phyloP scores from a whole-genome alignment of 176 grass and related monocot genomes.

The Cocos nucifera region DNA sequence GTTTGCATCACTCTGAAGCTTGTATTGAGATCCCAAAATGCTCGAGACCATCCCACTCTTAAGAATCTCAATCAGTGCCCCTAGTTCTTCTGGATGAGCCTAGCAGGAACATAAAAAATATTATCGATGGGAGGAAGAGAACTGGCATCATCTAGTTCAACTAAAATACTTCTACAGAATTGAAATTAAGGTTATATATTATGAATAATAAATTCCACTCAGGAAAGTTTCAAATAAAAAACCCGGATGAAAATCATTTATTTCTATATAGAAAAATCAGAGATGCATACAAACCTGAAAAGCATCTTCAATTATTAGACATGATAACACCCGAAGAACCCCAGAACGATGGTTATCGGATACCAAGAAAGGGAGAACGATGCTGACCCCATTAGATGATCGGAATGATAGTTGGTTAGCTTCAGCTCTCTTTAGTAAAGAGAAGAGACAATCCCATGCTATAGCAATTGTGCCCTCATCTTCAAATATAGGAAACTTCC shows the following conservation, averaged over 20 bases:
- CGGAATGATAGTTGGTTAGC: conserved; percentile 93
- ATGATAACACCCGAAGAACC: conserved; percentile 73
- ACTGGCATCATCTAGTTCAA: no score
- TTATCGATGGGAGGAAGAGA: no score
- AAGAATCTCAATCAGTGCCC: conserved; percentile 79
- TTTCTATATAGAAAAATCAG: conserved; percentile 2
- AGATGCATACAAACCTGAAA: conserved; percentile 58
- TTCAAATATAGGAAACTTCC: conserved; percentile 81
- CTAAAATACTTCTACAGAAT: no score
- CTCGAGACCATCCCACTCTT: conserved; percentile 96
- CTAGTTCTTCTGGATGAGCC: conserved; percentile 97
- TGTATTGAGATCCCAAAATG: conserved; percentile 71
- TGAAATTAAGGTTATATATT: no score
- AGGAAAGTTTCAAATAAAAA: background rate
- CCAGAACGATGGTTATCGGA: conserved; percentile 77
- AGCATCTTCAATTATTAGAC: conserved; percentile 96
- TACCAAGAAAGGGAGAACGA: conserved; percentile 74
- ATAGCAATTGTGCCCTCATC: conserved; percentile 80
- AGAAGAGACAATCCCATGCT: conserved; percentile 99
- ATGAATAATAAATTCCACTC: background rate
- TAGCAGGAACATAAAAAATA: conserved; percentile 35
- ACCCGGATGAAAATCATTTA: background rate
- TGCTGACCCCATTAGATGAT: conserved; percentile 76
- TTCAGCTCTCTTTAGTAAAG: conserved; percentile 90
- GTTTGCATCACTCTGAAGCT: conserved; percentile 86